Evolutionary conservation across 768 basidiomycete genomes (phyloP).

Genomic region (Pleurotus djamor): DNA sequence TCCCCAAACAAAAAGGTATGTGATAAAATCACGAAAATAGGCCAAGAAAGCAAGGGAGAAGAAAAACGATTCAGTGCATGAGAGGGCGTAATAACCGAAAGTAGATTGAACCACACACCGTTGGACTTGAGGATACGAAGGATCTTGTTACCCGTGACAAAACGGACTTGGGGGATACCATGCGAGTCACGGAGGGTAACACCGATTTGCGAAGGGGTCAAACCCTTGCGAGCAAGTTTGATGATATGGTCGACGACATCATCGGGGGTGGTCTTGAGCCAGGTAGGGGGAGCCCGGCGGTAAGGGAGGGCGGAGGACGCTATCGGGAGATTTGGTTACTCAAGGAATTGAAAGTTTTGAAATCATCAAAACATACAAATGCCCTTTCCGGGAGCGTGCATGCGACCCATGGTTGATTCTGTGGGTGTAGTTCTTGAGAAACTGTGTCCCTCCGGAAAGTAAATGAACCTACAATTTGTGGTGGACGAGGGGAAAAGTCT

Average conservation of each 20-base stretch:
- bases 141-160: conserved; percentile 99
- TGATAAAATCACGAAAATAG: conserved; percentile 13
- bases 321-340: conserved; percentile 13
- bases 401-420: conserved; percentile 82
- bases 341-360: not conserved
- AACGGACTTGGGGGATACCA: conserved; percentile 97
- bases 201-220: conserved; percentile 98
- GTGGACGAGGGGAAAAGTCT: conserved; percentile 28
- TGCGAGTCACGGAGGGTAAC: conserved; percentile 97
- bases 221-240: conserved; percentile 97
- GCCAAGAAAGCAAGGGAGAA: conserved; percentile 4
- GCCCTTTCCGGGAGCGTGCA: conserved; percentile 99
- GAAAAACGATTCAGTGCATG: conserved; percentile 5
- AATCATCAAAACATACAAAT: conserved; percentile 71
- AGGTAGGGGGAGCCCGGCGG: conserved; percentile 90
- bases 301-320: conserved; percentile 98
- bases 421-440: conserved; percentile 11
- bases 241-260: conserved; percentile 95
- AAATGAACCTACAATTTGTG: conserved; percentile 18
- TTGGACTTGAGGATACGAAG: conserved; percentile 95
- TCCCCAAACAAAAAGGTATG: conserved; percentile 51
- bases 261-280: conserved; percentile 95
- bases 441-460: conserved; percentile 6
- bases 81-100: conserved; percentile 13
- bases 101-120: conserved; percentile 49